These are phyloP conservation scores for Helianthus annuus DNA, from an alignment of 129 eudicot species.

Conservation along the genomic window DNA sequence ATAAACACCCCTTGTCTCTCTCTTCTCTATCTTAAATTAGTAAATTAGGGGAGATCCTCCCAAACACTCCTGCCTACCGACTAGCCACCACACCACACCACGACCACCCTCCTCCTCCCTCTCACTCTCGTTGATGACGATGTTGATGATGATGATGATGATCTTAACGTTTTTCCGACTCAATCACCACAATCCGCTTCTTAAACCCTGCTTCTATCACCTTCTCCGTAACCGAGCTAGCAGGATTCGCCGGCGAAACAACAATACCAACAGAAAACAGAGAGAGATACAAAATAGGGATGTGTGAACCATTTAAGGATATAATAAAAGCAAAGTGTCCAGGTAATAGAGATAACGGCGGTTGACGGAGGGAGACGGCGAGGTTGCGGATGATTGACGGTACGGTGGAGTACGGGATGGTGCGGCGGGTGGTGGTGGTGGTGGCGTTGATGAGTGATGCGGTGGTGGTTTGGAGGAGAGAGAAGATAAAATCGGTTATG, in stretches of 20 bases:
- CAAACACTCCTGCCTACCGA: too few relatives aligned
- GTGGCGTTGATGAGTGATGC: constrained; percentile 40
- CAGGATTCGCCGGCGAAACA: constrained; percentile 58
- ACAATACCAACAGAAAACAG: constrained; percentile 51
- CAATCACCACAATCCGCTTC: constrained; percentile 32
- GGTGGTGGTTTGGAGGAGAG: constrained; percentile 22
- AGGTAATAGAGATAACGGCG: constrained; percentile 11
- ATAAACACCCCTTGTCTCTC: too few relatives aligned
- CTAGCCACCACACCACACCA: too few relatives aligned
- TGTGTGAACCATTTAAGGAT: constrained; percentile 39
- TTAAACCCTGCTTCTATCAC: constrained; percentile 22
- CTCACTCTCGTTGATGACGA: too few relatives aligned
- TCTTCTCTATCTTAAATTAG: too few relatives aligned
- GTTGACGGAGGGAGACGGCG: constrained; percentile 33
- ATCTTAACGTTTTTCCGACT: too few relatives aligned
- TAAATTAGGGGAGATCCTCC: too few relatives aligned
- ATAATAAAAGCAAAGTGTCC: constrained; percentile 50
- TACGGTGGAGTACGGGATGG: constrained; percentile 38
- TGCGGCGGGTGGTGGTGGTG: constrained; percentile 38
- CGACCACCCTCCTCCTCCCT: too few relatives aligned
- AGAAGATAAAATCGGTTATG: constrained; percentile 43
- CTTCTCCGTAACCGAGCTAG: constrained; percentile 37
- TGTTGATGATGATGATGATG: too few relatives aligned
- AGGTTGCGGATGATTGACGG: constrained; percentile 27
- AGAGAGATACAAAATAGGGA: constrained; percentile 50